Evolutionary conservation across 306 rosid species (phyloP).

Genomic region (Hylodesmum podocarpum): DNA sequence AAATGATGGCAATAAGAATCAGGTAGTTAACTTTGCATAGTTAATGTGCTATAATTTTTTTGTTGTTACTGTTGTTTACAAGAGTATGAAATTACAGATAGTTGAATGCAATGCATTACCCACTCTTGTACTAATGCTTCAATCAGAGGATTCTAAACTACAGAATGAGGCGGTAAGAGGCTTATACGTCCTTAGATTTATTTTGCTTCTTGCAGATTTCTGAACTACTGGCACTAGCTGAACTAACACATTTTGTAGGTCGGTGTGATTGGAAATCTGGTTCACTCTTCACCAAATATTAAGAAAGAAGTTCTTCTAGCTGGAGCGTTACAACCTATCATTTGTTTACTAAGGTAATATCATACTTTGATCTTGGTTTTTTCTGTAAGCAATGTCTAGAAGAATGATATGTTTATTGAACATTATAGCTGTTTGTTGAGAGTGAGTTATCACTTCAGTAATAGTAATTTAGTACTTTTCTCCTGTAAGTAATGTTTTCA

Average conservation of each 20-base stretch:
- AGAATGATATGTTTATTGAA: background rate
- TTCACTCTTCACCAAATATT: constrained; percentile 68
- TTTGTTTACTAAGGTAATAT: constrained; percentile 54
- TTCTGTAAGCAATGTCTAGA: background rate
- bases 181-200: background rate
- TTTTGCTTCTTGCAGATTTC: background rate
- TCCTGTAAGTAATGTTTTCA: background rate
- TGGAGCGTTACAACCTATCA: constrained; percentile 79
- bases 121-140: constrained; percentile 66
- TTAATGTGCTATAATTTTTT: background rate
- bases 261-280: constrained; percentile 79
- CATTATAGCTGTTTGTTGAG: background rate
- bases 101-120: constrained; percentile 62
- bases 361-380: background rate
- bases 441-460: background rate
- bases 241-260: constrained; percentile 42
- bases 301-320: constrained; percentile 62
- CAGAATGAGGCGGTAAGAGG: constrained; percentile 65
- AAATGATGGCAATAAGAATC: constrained; percentile 59
- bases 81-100: constrained; percentile 54
- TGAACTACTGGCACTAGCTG: constrained; percentile 13
- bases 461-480: background rate
- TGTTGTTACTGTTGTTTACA: constrained; percentile 19
- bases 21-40: constrained; percentile 40
- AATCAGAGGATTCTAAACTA: constrained; percentile 51